phyloP scores from a whole-genome alignment of 768 basidiomycete genomes.

The Rhizopogon rudus region DNA sequence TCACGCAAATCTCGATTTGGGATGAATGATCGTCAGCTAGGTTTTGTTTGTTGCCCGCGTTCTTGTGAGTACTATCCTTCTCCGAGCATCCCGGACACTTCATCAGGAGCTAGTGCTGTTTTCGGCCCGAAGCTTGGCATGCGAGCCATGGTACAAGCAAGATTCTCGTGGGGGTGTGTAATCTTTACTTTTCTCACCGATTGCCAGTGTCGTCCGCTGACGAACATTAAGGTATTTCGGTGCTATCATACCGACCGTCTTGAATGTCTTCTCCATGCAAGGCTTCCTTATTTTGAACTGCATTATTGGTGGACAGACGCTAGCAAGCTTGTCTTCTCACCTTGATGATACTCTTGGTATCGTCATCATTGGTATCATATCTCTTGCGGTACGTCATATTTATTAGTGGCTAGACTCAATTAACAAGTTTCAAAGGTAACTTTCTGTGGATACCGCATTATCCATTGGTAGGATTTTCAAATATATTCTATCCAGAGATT shows the following conservation, averaged over 20 bases:
- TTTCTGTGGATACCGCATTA: conserved; percentile 59
- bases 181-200: conserved; percentile 7
- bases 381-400: conserved; percentile 21
- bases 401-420: not conserved
- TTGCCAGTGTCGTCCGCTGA: not conserved
- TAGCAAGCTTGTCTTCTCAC: conserved; percentile 41
- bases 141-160: conserved; percentile 53
- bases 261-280: conserved; percentile 47
- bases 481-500: not conserved
- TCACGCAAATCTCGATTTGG: not conserved
- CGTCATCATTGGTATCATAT: conserved; percentile 27
- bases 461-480: conserved; percentile 44
- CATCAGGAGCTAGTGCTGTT: conserved; percentile 30
- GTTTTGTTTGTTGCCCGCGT: conserved; percentile 30
- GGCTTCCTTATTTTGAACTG: conserved; percentile 56
- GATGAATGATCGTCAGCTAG: conserved; percentile 13
- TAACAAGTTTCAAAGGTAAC: conserved; percentile 37
- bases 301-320: conserved; percentile 59
- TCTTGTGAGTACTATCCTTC: conserved; percentile 25
- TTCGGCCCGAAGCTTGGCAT: conserved; percentile 52
- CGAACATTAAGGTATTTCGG: conserved; percentile 32
- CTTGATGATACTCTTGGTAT: conserved; percentile 27
- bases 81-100: too few species aligned
- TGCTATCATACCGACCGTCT: conserved; percentile 34
- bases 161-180: conserved; percentile 48